phyloP scores from a whole-genome alignment of 2,329 filamentous ascomycete species.

The Septoria petroselini region DNA sequence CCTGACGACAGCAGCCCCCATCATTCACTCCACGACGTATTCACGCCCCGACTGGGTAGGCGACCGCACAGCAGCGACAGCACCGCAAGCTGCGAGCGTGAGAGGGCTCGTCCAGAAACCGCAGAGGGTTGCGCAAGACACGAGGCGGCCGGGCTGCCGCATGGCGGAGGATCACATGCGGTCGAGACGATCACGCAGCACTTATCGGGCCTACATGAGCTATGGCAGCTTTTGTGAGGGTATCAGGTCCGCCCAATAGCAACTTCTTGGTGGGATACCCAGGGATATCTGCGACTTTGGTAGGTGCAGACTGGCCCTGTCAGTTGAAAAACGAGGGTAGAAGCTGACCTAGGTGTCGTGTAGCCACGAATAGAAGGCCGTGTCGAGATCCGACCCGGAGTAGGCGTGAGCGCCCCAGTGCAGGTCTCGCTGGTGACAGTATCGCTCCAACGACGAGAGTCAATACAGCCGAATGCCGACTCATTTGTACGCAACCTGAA shows the following conservation, averaged over 20 bases:
- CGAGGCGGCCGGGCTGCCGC: conserved; percentile 17
- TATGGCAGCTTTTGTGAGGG: conserved; percentile 78
- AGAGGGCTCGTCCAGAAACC: not conserved
- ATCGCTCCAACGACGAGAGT: conserved; percentile 87
- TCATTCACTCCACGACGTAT: no score
- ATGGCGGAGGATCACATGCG: conserved; percentile 23
- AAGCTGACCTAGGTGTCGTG: conserved; percentile 12
- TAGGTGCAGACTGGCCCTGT: conserved; percentile 52
- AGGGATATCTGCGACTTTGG: conserved; percentile 93
- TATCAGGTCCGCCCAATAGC: conserved; percentile 95
- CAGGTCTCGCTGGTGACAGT: conserved; percentile 90
- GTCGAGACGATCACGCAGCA: conserved; percentile 19
- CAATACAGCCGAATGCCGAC: conserved; percentile 93
- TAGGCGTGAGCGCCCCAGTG: conserved; percentile 84
- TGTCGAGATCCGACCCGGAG: conserved; percentile 87
- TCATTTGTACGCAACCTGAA: conserved; percentile 90
- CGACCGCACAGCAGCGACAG: not conserved
- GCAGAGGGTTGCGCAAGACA: not conserved
- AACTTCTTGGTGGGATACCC: conserved; percentile 96
- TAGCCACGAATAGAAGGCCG: conserved; percentile 96
- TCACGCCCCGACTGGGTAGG: not conserved
- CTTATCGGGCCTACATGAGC: conserved; percentile 17
- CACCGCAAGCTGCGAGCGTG: not conserved
- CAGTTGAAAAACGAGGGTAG: not conserved
- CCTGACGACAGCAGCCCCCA: not conserved